A percentile compares a stretch with the other conserved stretches of the same genome.
These are phyloP conservation scores for Ustilago crameri DNA, from an alignment of 1,284 basidiomycete genomes.

Conservation along the genomic window DNA sequence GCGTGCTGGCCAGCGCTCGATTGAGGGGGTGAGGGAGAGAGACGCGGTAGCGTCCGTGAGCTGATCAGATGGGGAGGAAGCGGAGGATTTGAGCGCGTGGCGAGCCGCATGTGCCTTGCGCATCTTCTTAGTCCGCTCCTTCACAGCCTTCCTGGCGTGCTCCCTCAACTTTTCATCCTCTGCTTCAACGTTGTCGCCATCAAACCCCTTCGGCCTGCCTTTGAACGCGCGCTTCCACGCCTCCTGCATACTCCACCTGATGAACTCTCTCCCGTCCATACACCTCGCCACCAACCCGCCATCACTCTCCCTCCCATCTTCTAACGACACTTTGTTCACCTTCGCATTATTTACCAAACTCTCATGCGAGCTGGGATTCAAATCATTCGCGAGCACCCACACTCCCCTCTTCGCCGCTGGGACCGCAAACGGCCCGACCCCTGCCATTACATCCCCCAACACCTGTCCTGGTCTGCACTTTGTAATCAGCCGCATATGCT, in stretches of 20 bases:
- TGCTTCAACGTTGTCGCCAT: constrained; percentile 12
- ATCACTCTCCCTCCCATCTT: constrained; percentile 10
- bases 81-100: constrained; percentile 1
- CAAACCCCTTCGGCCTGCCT: constrained; percentile 31
- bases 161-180: constrained; percentile 26
- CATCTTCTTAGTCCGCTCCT: constrained; percentile 19
- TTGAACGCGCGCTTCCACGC: constrained; percentile 50
- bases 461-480: constrained; percentile 76
- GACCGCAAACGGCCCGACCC: constrained; percentile 94
- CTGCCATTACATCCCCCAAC: constrained; percentile 92
- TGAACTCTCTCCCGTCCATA: constrained; percentile 59
- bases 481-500: constrained; percentile 85
- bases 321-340: constrained; percentile 51
- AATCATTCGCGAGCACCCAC: constrained; percentile 86
- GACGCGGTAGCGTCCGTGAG: too few relatives aligned
- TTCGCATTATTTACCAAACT: constrained; percentile 72
- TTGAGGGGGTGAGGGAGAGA: not conserved
- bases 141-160: constrained; percentile 17
- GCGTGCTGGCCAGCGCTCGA: constrained; percentile 12
- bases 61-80: too few relatives aligned
- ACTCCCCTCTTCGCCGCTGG: constrained; percentile 87
- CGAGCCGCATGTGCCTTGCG: constrained; percentile 13
- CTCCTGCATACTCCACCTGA: constrained; percentile 33
- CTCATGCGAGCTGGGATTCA: constrained; percentile 87
- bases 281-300: constrained; percentile 38